Conservation (phyloP, 495 filamentous ascomycete species). For the Margaritispora aquatica region DNA sequence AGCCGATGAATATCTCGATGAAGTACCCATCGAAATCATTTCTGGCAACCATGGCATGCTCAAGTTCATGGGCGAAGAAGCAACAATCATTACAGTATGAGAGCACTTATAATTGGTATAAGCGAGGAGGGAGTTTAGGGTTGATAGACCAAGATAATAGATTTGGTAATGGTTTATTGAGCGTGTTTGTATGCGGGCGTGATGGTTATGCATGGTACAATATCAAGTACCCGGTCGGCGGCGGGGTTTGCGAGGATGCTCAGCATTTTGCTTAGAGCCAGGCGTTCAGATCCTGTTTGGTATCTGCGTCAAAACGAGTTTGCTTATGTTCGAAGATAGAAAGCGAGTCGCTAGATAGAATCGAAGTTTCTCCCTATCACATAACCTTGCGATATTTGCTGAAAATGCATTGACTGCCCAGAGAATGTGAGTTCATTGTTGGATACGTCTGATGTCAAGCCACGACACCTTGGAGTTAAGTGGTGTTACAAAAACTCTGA, state of each 20-base stretch:
- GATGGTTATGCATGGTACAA: background rate
- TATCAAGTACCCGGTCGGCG: background rate
- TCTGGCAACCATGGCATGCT: conserved; percentile 43
- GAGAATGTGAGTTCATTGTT: background rate
- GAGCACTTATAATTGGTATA: background rate
- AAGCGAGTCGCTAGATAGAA: background rate
- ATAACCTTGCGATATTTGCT: background rate
- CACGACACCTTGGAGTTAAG: background rate
- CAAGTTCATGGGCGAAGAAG: conserved; percentile 35
- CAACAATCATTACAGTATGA: conserved; percentile 9
- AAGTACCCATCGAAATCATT: conserved; percentile 25
- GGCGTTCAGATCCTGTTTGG: conserved; percentile 1
- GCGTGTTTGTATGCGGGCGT: background rate
- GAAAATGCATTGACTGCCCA: background rate
- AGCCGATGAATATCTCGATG: background rate
- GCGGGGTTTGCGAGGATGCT: conserved; percentile 4
- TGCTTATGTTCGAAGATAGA: too few species aligned
- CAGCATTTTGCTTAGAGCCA: conserved; percentile 11
- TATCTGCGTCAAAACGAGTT: background rate
- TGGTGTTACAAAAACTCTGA: background rate
- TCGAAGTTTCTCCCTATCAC: background rate
- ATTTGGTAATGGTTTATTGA: background rate
- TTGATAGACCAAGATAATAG: background rate
- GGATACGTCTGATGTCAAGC: background rate
- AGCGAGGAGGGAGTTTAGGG: background rate